Evolutionary conservation across 129 eudicot genomes (phyloP).

Genomic region (Artemisia annua): DNA sequence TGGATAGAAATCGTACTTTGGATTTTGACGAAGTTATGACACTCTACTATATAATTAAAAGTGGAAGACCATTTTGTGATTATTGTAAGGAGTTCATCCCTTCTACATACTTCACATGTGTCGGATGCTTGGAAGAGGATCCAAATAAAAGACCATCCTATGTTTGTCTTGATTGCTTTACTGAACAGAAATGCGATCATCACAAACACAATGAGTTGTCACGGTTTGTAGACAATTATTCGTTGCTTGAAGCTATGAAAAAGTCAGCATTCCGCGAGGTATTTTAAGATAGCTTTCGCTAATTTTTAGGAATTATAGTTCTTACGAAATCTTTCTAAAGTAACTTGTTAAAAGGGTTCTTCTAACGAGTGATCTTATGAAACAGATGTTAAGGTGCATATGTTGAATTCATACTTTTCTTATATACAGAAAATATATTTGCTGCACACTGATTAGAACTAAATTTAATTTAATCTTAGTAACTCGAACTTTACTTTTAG

Average conservation of each 20-base stretch:
- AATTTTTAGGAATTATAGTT: constrained; percentile 40
- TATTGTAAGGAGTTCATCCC: constrained; percentile 35
- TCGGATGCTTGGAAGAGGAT: constrained; percentile 35
- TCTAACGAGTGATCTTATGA: too few species aligned
- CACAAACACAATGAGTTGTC: constrained; percentile 26
- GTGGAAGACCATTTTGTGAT: constrained; percentile 56
- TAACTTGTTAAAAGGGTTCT: too few species aligned
- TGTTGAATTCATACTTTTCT: too few species aligned
- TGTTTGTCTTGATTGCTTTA: constrained; percentile 36
- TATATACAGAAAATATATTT: too few species aligned
- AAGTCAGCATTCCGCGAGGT: constrained; percentile 17
- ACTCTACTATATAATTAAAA: constrained; percentile 48
- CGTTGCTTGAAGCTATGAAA: constrained; percentile 39
- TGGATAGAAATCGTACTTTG: constrained; percentile 28
- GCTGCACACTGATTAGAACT: too few species aligned
- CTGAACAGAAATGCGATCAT: not conserved
- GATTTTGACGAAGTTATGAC: constrained; percentile 54
- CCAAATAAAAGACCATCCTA: not conserved
- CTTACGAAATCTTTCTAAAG: too few species aligned
- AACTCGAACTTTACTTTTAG: too few species aligned
- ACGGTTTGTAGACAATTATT: constrained; percentile 45
- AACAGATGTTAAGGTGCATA: too few species aligned
- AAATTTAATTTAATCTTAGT: too few species aligned
- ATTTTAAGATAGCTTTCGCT: not conserved
- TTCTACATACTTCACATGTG: constrained; percentile 40